These are phyloP conservation scores for Neurospora pannonica DNA, from an alignment of 495 filamentous ascomycete species.

Conservation along the genomic window DNA sequence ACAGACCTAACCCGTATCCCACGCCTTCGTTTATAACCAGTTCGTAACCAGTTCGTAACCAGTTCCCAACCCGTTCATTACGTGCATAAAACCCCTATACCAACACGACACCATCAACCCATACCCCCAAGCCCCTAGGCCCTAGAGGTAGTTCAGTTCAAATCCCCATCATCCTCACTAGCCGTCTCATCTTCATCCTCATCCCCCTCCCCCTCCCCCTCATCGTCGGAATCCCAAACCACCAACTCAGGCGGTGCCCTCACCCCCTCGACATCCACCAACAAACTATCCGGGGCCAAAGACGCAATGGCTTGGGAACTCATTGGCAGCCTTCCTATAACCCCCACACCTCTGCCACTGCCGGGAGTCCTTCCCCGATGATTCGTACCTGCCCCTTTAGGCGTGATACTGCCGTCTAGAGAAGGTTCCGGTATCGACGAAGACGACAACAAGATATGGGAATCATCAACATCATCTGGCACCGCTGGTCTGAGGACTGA, in stretches of 20 bases:
- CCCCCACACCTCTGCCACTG: background rate
- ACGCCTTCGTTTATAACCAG: background rate
- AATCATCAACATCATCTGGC: background rate
- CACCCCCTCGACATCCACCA: slow-evolving; percentile 36
- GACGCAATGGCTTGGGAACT: background rate
- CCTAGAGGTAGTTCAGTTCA: background rate
- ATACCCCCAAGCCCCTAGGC: background rate
- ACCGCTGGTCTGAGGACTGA: background rate
- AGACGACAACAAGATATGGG: background rate
- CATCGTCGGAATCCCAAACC: slow-evolving; percentile 38
- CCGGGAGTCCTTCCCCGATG: background rate
- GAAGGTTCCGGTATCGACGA: slow-evolving; percentile 1
- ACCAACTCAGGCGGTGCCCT: slow-evolving; percentile 27
- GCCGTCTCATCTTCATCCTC: background rate
- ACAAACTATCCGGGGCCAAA: slow-evolving; percentile 13
- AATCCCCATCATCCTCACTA: background rate
- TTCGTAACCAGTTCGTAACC: background rate
- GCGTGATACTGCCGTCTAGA: slow-evolving; percentile 3
- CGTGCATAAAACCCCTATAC: background rate
- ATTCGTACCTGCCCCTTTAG: slow-evolving; percentile 1
- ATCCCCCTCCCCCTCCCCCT: too few relatives aligned
- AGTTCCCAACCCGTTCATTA: background rate
- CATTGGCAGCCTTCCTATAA: background rate
- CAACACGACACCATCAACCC: background rate
- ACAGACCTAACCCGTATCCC: background rate